Base-by-base conservation (phyloP, 139 green algal genomes). In the Chlamydomonas sp. region DNA sequence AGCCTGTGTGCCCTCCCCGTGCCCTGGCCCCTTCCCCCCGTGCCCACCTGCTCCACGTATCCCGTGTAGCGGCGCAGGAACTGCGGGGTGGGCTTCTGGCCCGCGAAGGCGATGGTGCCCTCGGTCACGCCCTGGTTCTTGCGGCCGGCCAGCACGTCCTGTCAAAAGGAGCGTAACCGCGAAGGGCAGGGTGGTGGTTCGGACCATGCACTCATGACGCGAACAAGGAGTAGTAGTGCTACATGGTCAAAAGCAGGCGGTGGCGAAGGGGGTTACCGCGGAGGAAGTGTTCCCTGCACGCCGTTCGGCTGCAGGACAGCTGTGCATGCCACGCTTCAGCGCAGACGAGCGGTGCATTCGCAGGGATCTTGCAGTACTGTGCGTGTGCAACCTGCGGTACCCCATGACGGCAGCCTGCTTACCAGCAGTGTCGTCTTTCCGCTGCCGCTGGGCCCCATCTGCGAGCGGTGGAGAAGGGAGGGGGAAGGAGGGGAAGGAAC, bases 21-120 rank as follows among this genome's bases (percentile, higher is more conserved):
- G 6, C 67, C 20, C 78, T 61, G 61, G 4, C 16, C 2, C 60
- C 1, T 6, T 17, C 5, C 63, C 59, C 63, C 5, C 31, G 6
- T 15, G 15, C 84, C 64, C 64, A 90, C 78, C 78, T 92, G 79
- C 72, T 88, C 80, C 68, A 91, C 90, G 71, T 97, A 97, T 5
- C 95, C 96, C 2, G 96, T 97, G 88, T 96, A 96, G 63, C 95
- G 91, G 17, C 95, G 91, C 85, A 98, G 90, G 89, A 97, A 96
- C 49, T 84, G 79, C 7, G 69, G 79, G 1, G 94, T 95, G 72
- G 95, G 93, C 77, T 89, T 88, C 82, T 96, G 88, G 57, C 94
- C 94, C 15, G 92, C 94, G 91, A 97, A 98, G 20, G 91, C 62
- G 9, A 98, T 80, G 18, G 89, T 80, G 63, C 96, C 96, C 60